A percentile compares a stretch with the other conserved stretches of the same genome.
These are phyloP conservation scores for Ceratocystis diversiconidia DNA, from an alignment of 2,329 filamentous ascomycete species.

Conservation along the genomic window DNA sequence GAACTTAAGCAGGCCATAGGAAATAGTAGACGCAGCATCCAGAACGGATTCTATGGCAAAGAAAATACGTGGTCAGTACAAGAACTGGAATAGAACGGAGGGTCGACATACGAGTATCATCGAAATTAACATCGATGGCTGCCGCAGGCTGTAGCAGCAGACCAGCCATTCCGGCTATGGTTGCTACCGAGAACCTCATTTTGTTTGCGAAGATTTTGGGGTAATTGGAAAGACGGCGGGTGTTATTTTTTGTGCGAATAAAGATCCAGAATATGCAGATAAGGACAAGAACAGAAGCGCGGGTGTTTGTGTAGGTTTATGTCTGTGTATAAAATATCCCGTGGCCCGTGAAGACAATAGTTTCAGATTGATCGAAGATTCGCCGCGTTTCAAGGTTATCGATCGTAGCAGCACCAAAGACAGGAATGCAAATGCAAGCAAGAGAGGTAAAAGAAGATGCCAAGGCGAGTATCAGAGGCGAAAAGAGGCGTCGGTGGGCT, in stretches of 20 bases:
- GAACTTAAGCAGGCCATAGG: constrained; percentile 34
- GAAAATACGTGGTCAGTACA: constrained; percentile 24
- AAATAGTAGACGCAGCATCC: constrained; percentile 33
- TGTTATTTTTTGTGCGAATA: constrained; percentile 5
- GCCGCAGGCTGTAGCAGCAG: constrained; percentile 12
- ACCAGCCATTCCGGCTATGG: constrained; percentile 12
- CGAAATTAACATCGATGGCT: constrained; percentile 18
- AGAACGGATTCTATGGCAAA: constrained; percentile 34
- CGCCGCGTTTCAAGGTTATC: not conserved
- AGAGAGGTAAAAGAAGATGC: not conserved
- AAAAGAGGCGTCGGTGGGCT: not conserved
- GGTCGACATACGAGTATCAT: constrained; percentile 24
- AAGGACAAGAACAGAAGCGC: not conserved
- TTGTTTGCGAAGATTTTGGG: not conserved
- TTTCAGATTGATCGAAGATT: not conserved
- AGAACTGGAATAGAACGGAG: constrained; percentile 4
- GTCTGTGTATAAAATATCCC: not conserved
- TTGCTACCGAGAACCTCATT: constrained; percentile 17
- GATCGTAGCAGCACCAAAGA: not conserved
- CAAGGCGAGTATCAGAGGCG: not conserved
- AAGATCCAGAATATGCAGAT: not conserved
- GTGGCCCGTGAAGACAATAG: not conserved
- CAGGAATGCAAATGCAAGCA: not conserved
- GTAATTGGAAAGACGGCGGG: not conserved
- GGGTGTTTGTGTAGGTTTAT: not conserved